These are phyloP conservation scores for Parmelia sp. DNA, from an alignment of 495 filamentous ascomycete genomes.

Conservation along the genomic window DNA sequence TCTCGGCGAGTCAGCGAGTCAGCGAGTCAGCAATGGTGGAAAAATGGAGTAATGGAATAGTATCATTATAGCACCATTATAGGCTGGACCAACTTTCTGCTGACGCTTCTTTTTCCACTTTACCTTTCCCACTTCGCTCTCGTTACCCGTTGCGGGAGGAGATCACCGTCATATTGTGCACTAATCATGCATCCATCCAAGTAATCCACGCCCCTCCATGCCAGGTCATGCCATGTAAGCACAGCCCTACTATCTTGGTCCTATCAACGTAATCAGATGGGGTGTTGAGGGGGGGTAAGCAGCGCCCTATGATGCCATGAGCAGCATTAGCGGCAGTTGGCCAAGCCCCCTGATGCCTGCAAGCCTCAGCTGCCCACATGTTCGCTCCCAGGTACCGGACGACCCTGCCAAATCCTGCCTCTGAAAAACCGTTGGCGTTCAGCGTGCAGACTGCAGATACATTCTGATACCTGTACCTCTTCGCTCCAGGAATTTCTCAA, in stretches of 20 bases:
- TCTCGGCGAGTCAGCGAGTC: too few relatives aligned
- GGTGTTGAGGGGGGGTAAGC: not conserved
- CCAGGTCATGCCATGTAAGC: not conserved
- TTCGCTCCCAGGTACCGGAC: constrained; percentile 1
- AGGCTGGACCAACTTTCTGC: not conserved
- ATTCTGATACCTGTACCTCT: not conserved
- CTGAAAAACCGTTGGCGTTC: not conserved
- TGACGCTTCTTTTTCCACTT: not conserved
- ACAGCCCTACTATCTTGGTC: not conserved
- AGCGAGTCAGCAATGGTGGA: not conserved
- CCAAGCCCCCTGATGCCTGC: not conserved
- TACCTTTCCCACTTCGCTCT: constrained; percentile 2
- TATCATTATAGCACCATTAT: not conserved
- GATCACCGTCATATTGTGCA: constrained; percentile 1
- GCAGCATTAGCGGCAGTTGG: not conserved
- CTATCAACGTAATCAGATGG: not conserved
- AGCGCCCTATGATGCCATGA: not conserved
- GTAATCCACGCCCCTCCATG: too few relatives aligned
- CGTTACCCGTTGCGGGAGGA: constrained; percentile 16
- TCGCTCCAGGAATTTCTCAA: constrained; percentile 7
- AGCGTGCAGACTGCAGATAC: not conserved
- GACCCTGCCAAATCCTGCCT: not conserved
- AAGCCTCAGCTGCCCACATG: too few relatives aligned
- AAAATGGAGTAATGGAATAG: not conserved
- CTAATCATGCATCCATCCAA: not conserved